Evolutionary conservation across 2,329 filamentous ascomycete genomes (phyloP), one percentile per base, ranked within the genome.

Genomic region (Microcyclosporella mali): DNA sequence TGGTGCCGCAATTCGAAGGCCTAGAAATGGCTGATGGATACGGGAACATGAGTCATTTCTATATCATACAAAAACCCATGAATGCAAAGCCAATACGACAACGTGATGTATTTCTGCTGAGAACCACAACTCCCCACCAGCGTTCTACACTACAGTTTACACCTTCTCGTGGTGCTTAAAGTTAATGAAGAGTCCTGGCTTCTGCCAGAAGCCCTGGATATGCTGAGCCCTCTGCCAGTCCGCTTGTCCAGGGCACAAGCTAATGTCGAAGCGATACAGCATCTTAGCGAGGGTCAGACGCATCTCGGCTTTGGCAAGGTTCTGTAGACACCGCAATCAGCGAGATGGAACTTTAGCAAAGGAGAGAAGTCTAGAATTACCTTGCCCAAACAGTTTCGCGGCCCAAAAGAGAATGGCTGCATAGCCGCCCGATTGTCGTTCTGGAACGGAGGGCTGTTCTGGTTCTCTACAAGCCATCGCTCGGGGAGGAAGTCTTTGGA

Each of bases 251-350:
- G 12, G 6, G 6, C 12, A 16, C 15, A 34, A 17, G 14, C 18
- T 25, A 6, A 48, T 15, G 32, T 48, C 42, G 25, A 42, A 48
- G 6, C n/a, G 34, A 17, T 37, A 16, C 8, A 48, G 38, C 8
- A 45, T 32, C 25, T 29, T 40, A 4, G 39, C 46, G 33, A 48
- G n/a, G 1, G 66, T 53, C 1, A 70, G 39, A 4, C 59, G 57
- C 47, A 66, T 60, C 47, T 69, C 65, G 33, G 59, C 56, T 40
- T 59, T 62, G 2, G 65, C 66, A 12, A 68, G 56, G 6, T 34
- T 16, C 14, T 25, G 9, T 9, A 25, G 9, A 25, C 21, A 25
- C 21, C 4, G 9, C 4, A 25, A 9, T 25, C 21, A 25, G 21
- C 9, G 9, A 6, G 6, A 25, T 9, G 9, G 21, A 9, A 6